Evolutionary conservation across 1,284 basidiomycete genomes (phyloP).

Genomic region (Rhodotorula sp.): DNA sequence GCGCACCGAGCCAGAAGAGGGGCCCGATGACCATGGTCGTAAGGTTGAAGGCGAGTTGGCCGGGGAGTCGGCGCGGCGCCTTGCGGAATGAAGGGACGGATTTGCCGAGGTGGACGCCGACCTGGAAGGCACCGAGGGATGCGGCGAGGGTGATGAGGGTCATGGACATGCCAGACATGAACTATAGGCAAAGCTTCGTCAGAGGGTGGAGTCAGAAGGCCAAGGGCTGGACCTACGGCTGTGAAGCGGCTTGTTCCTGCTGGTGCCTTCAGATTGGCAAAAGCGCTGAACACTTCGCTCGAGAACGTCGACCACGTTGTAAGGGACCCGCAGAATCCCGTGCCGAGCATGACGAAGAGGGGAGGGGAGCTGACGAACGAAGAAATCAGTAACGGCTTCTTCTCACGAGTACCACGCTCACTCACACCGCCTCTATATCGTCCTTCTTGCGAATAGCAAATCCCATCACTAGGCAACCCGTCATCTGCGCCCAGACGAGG

Average conservation of each 20-base stretch:
- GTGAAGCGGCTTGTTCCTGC: slow-evolving; percentile 65
- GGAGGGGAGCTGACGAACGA: slow-evolving; percentile 69
- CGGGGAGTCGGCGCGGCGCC: slow-evolving; percentile 46
- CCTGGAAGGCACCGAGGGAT: slow-evolving; percentile 63
- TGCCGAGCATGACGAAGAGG: slow-evolving; percentile 81
- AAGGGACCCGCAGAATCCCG: slow-evolving; percentile 91
- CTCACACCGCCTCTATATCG: slow-evolving; percentile 11
- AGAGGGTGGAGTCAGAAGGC: slow-evolving; percentile 2
- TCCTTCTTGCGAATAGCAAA: slow-evolving; percentile 47
- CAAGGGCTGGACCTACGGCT: slow-evolving; percentile 61
- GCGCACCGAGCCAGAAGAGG: slow-evolving; percentile 45
- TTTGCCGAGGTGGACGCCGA: slow-evolving; percentile 60
- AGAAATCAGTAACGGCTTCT: not conserved
- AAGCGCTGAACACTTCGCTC: slow-evolving; percentile 79
- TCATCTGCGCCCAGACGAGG: slow-evolving; percentile 79
- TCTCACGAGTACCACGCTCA: not conserved
- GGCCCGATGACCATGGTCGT: slow-evolving; percentile 47
- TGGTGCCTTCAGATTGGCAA: slow-evolving; percentile 66
- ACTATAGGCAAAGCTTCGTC: slow-evolving; percentile 10
- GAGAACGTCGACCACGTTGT: slow-evolving; percentile 98
- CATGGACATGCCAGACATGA: slow-evolving; percentile 33
- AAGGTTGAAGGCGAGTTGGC: slow-evolving; percentile 53
- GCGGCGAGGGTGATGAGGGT: slow-evolving; percentile 29
- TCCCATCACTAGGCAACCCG: slow-evolving; percentile 93
- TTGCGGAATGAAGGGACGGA: slow-evolving; percentile 44